These are phyloP conservation scores for Bipolaris sorokiniana DNA, from an alignment of 2,329 filamentous ascomycete species.

Conservation along the genomic window DNA sequence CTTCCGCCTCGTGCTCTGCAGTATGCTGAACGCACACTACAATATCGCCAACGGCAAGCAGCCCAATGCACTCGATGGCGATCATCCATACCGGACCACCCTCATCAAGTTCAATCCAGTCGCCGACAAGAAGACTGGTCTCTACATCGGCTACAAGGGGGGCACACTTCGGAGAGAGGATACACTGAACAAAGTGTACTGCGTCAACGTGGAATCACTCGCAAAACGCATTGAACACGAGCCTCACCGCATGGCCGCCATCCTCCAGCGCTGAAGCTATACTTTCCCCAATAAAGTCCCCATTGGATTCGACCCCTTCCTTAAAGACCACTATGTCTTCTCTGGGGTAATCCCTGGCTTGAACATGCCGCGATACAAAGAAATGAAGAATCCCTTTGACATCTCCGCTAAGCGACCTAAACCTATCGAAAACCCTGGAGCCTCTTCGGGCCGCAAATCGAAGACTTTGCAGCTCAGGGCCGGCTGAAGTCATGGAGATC, in stretches of 20 bases:
- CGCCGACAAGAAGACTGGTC: not conserved
- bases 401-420: not conserved
- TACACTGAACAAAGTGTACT: not conserved
- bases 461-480: slow-evolving; percentile 7
- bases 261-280: not conserved
- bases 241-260: not conserved
- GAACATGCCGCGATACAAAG: not conserved
- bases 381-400: not conserved
- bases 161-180: not conserved
- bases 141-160: slow-evolving; percentile 2
- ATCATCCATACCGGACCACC: not conserved
- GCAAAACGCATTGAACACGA: not conserved
- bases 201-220: not conserved
- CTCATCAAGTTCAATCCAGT: not conserved
- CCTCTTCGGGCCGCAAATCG: not conserved
- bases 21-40: not conserved
- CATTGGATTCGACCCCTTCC: slow-evolving; percentile 1
- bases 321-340: not conserved
- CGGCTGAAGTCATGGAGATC: not conserved
- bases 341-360: not conserved
- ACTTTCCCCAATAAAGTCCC: not conserved
- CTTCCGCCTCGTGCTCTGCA: not conserved
- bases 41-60: not conserved
- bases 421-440: not conserved
- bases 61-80: slow-evolving; percentile 4